Conservation (phyloP, 2,329 filamentous ascomycete genomes). For the Xylariaceae sp. region DNA sequence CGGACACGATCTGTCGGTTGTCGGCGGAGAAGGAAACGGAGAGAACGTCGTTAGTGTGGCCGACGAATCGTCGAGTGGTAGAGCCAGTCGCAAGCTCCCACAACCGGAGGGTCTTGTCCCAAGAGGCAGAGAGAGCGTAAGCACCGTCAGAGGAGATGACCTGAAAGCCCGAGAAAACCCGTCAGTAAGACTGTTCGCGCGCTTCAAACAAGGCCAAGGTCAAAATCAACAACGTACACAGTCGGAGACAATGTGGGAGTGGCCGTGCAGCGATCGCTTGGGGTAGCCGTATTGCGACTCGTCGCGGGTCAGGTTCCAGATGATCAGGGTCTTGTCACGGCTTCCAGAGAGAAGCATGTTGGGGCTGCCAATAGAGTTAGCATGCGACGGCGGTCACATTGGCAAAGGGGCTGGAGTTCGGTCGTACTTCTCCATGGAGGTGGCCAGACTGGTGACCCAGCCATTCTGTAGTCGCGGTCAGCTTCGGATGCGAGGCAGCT, state of each 20-base stretch:
- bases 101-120: constrained; percentile 99
- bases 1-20: constrained; percentile 99
- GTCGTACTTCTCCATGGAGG: constrained; percentile 95
- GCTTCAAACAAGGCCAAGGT: not conserved
- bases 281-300: constrained; percentile 98
- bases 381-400: constrained; percentile 15
- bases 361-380: constrained; percentile 55
- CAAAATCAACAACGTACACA: constrained; percentile 68
- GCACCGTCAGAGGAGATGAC: constrained; percentile 99
- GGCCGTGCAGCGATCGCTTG: constrained; percentile 96
- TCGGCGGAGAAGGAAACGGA: constrained; percentile 99
- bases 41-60: constrained; percentile 98
- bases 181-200: not conserved
- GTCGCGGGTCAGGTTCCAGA: constrained; percentile 99
- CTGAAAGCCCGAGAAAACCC: constrained; percentile 42
- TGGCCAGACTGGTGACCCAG: constrained; percentile 98
- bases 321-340: constrained; percentile 98
- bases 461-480: constrained; percentile 58
- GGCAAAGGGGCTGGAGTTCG: constrained; percentile 10
- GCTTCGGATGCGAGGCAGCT: constrained; percentile 5
- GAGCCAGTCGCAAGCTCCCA: constrained; percentile 98
- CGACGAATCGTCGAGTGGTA: constrained; percentile 97
- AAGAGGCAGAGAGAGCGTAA: constrained; percentile 97
- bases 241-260: constrained; percentile 99
- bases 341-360: constrained; percentile 99